Evolutionary conservation across 2,329 filamentous ascomycete species (phyloP), one percentile per base, ranked within the genome.

Genomic region (Cercospora brassicicola): DNA sequence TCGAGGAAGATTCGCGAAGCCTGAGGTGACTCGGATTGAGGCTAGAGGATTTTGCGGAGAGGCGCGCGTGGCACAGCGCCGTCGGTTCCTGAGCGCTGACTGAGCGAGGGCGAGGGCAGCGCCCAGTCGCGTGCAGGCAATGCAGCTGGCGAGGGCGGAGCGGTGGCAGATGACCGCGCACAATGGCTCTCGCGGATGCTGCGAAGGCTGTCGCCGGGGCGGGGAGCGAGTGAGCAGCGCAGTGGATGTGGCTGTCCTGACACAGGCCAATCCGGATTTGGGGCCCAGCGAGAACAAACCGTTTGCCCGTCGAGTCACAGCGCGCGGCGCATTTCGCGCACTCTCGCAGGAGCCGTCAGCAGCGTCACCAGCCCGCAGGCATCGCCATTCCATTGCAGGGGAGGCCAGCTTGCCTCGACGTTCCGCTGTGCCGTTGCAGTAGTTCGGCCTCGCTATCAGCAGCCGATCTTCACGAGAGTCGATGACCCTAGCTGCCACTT

Each of bases 21-120:
- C 20, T 28, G 28, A 33, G 48, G 36, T 15, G 18, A 26, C 28
- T 23, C 26, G 39, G 36, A n/a, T n/a, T 28, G 48, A 55, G 60
- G 45, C 68, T 68, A 70, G 68, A 61, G 63, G 59, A 70, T 70
- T 66, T 64, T 66, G 66, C 68, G 68, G 68, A 42, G 36, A 42
- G 36, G 15, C 36, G 36, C 36, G 15, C 36, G 36, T 42, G 36
- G 36, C 36, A 42, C 36, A n/a, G 36, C 36, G 36, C 2, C 36
- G 36, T 42, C 36, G 36, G 13, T 15, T 15, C 13, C 36, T 15
- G 36, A 7, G 5, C 36, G 42, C 42, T 48, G 42, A 20, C 42
- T 10, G 42, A 48, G 42, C 18, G 26, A 18, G 39, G 48, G 26
- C 39, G 7, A 33, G 42, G 0, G n/a, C 18, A 18, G 42, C 42